phyloP scores from a whole-genome alignment of 164 flowering plant species.

The Stephania cephalantha region DNA sequence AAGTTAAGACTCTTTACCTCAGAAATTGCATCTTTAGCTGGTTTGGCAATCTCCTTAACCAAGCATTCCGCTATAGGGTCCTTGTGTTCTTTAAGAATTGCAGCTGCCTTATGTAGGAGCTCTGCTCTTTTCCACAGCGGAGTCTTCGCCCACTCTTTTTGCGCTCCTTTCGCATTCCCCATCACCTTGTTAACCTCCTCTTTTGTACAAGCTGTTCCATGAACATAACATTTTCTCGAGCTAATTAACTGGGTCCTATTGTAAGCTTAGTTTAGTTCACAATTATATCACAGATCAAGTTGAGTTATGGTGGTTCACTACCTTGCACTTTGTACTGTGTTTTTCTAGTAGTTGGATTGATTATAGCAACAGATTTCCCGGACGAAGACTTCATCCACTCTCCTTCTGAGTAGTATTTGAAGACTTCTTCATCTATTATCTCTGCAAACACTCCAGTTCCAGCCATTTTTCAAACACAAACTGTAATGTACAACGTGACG shows the following conservation, averaged over 20 bases:
- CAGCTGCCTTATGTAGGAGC: constrained; percentile 94
- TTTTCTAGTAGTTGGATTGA: constrained; percentile 87
- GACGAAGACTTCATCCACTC: constrained; percentile 84
- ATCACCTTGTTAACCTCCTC: constrained; percentile 89
- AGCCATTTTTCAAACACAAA: background rate
- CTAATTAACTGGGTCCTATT: too few species aligned
- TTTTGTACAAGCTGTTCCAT: constrained; percentile 74
- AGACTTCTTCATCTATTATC: constrained; percentile 72
- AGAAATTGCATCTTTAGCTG: constrained; percentile 90
- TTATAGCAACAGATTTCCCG: constrained; percentile 71
- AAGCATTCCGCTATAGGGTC: constrained; percentile 88
- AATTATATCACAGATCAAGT: too few species aligned
- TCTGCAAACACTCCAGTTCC: constrained; percentile 44
- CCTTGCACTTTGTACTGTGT: constrained; percentile 96
- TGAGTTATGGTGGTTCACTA: constrained; percentile 12
- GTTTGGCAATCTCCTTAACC: constrained; percentile 91
- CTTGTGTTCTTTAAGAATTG: constrained; percentile 78
- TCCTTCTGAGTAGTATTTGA: constrained; percentile 81
- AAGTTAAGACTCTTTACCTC: constrained; percentile 42
- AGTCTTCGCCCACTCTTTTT: constrained; percentile 85
- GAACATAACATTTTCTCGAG: too few species aligned
- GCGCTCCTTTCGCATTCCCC: constrained; percentile 71
- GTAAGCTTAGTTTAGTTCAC: too few species aligned
- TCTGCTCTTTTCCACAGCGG: constrained; percentile 97
- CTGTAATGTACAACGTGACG: background rate